Percentiles rank a stretch among this genome's conserved stretches.
These are phyloP conservation scores for Fusarium guadeloupense DNA, from an alignment of 2,329 filamentous ascomycete genomes.

Conservation along the genomic window DNA sequence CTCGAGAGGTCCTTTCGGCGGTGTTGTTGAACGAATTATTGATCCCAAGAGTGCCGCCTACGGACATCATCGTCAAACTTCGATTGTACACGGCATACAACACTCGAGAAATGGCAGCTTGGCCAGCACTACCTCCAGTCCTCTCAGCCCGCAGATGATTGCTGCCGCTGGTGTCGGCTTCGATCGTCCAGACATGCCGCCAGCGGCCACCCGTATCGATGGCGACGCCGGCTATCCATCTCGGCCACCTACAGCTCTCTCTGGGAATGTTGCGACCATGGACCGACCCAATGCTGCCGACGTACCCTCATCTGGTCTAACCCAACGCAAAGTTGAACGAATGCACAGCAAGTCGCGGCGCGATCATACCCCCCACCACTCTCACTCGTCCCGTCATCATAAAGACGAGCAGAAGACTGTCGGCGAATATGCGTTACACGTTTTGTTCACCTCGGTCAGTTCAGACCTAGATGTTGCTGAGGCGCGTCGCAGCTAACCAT, in stretches of 20 bases:
- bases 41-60: constrained; percentile 68
- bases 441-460: constrained; percentile 89
- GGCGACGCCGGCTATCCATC: constrained; percentile 51
- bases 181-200: constrained; percentile 62
- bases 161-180: constrained; percentile 70
- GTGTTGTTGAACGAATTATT: constrained; percentile 60
- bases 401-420: constrained; percentile 87
- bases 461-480: background rate
- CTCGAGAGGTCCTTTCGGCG: constrained; percentile 53
- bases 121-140: constrained; percentile 81
- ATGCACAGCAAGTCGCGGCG: constrained; percentile 74
- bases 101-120: constrained; percentile 91
- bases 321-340: constrained; percentile 65
- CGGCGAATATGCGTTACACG: constrained; percentile 96
- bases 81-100: constrained; percentile 95
- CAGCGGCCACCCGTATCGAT: constrained; percentile 56
- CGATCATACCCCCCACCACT: constrained; percentile 78
- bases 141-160: constrained; percentile 87
- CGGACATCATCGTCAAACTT: constrained; percentile 94
- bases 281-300: constrained; percentile 61
- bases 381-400: constrained; percentile 76
- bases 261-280: constrained; percentile 50
- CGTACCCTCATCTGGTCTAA: constrained; percentile 52
- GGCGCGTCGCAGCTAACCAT: constrained; percentile 24
- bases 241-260: constrained; percentile 60